Conservation (phyloP, 1,284 basidiomycete genomes). For the Leccinum huronense region DNA sequence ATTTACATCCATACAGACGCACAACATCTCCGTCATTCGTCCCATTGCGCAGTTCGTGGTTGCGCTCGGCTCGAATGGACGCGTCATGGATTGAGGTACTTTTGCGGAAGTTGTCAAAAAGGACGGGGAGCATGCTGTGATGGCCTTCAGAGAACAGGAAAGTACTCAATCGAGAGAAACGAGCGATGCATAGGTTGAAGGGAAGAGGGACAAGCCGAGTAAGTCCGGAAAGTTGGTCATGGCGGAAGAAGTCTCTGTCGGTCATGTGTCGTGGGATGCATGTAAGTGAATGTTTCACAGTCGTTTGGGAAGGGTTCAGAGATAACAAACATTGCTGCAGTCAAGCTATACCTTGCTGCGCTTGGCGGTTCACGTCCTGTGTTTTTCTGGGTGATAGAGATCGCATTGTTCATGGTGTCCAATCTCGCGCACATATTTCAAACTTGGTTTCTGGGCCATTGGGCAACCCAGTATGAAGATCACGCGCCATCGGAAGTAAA, state of each 20-base stretch:
- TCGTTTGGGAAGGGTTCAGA: background rate
- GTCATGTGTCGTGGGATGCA: conserved; percentile 3
- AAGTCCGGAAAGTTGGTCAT: conserved; percentile 1
- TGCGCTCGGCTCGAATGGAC: background rate
- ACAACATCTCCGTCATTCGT: background rate
- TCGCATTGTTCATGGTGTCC: background rate
- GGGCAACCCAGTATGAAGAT: conserved; percentile 1
- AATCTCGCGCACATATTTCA: conserved; percentile 1
- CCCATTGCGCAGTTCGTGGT: background rate
- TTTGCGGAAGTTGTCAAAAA: conserved; percentile 1
- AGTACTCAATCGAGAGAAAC: background rate
- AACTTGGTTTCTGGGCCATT: conserved; percentile 2
- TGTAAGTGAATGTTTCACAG: background rate
- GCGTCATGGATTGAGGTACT: background rate
- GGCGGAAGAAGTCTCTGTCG: conserved; percentile 1
- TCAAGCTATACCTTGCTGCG: conserved; percentile 6
- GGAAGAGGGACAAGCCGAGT: background rate
- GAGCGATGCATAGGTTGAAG: background rate
- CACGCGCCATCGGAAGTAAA: conserved; percentile 3
- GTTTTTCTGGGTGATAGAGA: background rate
- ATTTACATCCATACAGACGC: too few relatives aligned
- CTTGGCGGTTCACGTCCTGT: background rate
- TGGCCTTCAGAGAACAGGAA: background rate
- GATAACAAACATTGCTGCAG: background rate
- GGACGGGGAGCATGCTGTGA: background rate